Evolutionary conservation across 2,329 filamentous ascomycete genomes (phyloP).

Genomic region (Nemania sp.): DNA sequence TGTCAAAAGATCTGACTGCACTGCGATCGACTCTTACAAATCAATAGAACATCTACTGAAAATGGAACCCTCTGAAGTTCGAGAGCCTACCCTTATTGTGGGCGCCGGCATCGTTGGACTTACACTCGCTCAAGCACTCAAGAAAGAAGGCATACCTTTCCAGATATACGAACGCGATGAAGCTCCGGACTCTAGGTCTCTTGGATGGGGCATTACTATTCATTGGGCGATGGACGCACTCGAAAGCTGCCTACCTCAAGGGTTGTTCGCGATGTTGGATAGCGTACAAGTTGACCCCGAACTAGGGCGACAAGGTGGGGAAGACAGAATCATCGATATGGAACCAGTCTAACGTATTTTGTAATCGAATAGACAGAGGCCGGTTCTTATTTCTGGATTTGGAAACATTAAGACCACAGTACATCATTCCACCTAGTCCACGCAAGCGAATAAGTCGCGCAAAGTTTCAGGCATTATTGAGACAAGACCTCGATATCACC

Average conservation of each 20-base stretch:
- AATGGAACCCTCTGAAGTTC: not conserved
- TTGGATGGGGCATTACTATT: conserved; percentile 16
- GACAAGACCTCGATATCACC: conserved; percentile 3
- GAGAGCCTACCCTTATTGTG: conserved; percentile 2
- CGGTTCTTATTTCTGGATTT: conserved; percentile 18
- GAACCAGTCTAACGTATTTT: not conserved
- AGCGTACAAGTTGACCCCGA: conserved; percentile 14
- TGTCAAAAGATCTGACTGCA: too few species aligned
- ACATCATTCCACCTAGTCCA: conserved; percentile 11
- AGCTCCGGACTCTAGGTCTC: not conserved
- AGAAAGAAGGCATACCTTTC: conserved; percentile 16
- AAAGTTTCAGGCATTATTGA: conserved; percentile 8
- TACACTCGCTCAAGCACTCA: conserved; percentile 15
- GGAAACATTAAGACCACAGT: conserved; percentile 2
- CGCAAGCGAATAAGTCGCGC: conserved; percentile 11
- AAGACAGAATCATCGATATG: not conserved
- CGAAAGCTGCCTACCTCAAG: not conserved
- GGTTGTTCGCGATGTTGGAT: not conserved
- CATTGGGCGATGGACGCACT: conserved; percentile 14
- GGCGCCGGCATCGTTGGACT: conserved; percentile 19
- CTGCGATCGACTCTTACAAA: too few species aligned
- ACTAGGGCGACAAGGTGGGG: conserved; percentile 10
- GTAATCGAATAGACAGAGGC: conserved; percentile 10
- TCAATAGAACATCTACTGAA: too few species aligned
- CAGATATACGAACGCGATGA: conserved; percentile 18